Base-by-base conservation (phyloP, 2,329 filamentous ascomycete genomes). In the Lachnellula cervina region DNA sequence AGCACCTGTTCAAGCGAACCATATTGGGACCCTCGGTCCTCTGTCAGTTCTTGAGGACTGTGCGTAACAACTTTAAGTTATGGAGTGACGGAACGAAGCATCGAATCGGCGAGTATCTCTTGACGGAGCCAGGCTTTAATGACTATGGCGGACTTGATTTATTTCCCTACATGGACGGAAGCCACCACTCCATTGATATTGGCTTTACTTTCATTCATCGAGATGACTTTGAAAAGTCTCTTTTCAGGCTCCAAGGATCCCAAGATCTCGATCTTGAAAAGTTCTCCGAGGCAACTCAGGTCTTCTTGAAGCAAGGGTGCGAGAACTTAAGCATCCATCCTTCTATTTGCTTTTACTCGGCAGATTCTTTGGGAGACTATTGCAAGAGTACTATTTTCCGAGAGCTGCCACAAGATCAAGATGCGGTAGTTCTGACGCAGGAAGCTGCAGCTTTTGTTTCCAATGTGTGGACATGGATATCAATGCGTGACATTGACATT, bases 111-210 rank as follows among this genome's bases (percentile, higher is more conserved):
- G 62, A 65, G 17, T 64, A 61, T 46, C 17, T 66, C 1, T 25
- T 64, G 8, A 52, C 45, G 8, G 38, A 57, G 17, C 19, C 58
- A 17, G 51, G 28, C 2, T 54, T 57, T 23, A 49, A 32, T 3
- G 50, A 58, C 11, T 59, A 59, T 32, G 57, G 37, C 38, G 25
- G 23, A n/a, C 51, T 66, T 28, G 51, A 52, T 21, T 43, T 66
- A 13, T 64, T 65, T 53, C 62, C 59, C 3, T 66, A 64, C 21
- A 51, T 63, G 49, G 62, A 65, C 60, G 61, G 59, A 1, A 45
- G 7, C 2, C 62, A 62, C 37, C 55, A 61, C 4, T 59, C 61
- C 7, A 48, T 66, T 8, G 38, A 51, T 34, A 25, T 46, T 2
- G 28, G 54, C 28, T 5, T 19, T 47, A 50, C 51, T 6, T 63